These are phyloP conservation scores for Diversispora epigaea DNA, from an alignment of 192 early-diverging fungal genomes.

Conservation along the genomic window DNA sequence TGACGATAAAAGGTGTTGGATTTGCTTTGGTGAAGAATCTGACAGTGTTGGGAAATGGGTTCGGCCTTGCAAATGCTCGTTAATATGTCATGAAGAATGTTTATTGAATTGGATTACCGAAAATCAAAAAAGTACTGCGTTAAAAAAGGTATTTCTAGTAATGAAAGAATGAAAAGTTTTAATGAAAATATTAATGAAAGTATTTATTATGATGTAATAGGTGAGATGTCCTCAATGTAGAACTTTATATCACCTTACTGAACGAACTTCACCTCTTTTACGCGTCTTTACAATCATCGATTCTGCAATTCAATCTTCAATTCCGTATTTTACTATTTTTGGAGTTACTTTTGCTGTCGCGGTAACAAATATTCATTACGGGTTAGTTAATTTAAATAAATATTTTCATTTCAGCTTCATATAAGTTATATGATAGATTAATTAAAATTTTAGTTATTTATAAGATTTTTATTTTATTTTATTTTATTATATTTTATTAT, in stretches of 20 bases:
- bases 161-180: not conserved
- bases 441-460: not conserved
- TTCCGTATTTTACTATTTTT: constrained; percentile 63
- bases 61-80: constrained; percentile 70
- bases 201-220: constrained; percentile 37
- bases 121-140: constrained; percentile 55
- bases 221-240: constrained; percentile 72
- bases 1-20: constrained; percentile 62
- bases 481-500: not conserved
- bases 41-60: constrained; percentile 65
- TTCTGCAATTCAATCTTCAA: constrained; percentile 53
- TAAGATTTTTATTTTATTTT: not conserved
- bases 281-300: constrained; percentile 53
- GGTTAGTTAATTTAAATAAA: constrained; percentile 30
- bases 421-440: not conserved
- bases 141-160: constrained; percentile 42
- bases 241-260: constrained; percentile 58
- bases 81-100: constrained; percentile 78
- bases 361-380: constrained; percentile 67
- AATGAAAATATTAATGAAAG: too few species aligned
- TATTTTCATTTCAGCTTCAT: not conserved
- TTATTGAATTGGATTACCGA: constrained; percentile 74
- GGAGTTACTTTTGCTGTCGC: constrained; percentile 62
- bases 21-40: constrained; percentile 71
- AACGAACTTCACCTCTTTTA: constrained; percentile 53